These are phyloP conservation scores for Nannizzia gypsea DNA, from an alignment of 2,329 filamentous ascomycete genomes.

Conservation along the genomic window DNA sequence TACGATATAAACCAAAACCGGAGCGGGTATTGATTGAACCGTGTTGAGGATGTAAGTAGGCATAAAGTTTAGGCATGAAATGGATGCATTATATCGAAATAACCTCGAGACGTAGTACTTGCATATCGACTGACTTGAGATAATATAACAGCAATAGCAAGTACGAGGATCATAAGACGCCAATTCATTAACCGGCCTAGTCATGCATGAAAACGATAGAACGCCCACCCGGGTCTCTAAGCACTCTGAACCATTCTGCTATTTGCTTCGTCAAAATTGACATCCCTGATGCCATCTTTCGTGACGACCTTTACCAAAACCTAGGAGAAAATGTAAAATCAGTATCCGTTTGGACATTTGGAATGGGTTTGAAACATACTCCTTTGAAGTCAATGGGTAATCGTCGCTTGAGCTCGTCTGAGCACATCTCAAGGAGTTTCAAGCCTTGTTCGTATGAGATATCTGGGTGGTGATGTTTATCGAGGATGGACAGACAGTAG, in stretches of 20 bases:
- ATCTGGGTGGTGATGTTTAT: slow-evolving; percentile 96
- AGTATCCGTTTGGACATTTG: background rate
- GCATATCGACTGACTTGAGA: background rate
- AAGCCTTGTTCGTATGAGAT: slow-evolving; percentile 81
- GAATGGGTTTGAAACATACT: slow-evolving; percentile 38
- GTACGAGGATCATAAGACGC: background rate
- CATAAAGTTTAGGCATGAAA: background rate
- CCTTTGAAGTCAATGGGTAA: slow-evolving; percentile 99
- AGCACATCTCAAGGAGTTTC: slow-evolving; percentile 88
- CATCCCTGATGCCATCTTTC: slow-evolving; percentile 78
- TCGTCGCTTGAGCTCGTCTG: slow-evolving; percentile 90
- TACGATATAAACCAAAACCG: too few relatives aligned
- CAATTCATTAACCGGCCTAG: slow-evolving; percentile 1
- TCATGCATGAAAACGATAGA: slow-evolving; percentile 15
- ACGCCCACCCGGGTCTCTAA: slow-evolving; percentile 24
- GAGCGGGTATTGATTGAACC: too few relatives aligned
- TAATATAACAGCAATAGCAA: background rate
- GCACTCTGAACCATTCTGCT: slow-evolving; percentile 46
- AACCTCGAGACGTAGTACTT: background rate
- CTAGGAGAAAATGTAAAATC: slow-evolving; percentile 17
- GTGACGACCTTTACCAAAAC: slow-evolving; percentile 75
- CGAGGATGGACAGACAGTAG: slow-evolving; percentile 93
- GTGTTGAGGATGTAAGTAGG: too few relatives aligned
- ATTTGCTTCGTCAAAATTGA: slow-evolving; percentile 61
- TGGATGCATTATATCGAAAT: background rate